Evolutionary conservation across 208 protist species (phyloP).

Genomic region (Strigomonas culicis): DNA sequence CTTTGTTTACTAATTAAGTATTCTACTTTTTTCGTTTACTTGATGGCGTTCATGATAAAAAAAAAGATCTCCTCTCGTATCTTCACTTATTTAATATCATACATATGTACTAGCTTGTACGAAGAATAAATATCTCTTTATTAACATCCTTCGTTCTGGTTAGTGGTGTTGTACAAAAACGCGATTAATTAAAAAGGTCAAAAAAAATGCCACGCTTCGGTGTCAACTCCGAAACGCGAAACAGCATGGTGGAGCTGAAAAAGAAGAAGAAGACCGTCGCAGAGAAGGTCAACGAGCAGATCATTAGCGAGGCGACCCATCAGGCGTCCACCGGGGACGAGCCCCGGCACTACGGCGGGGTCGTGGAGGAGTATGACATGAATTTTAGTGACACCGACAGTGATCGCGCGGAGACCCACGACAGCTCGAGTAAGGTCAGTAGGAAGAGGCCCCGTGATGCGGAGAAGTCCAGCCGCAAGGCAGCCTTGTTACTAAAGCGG

Average conservation of each 20-base stretch:
- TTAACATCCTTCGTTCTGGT: too few species aligned
- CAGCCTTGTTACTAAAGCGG: neutral
- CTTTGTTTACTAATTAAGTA: constrained; percentile 12
- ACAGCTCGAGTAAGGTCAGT: neutral
- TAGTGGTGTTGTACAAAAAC: too few species aligned
- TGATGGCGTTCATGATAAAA: too few species aligned
- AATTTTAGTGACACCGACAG: neutral
- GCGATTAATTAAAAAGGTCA: neutral
- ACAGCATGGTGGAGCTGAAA: constrained; percentile 31
- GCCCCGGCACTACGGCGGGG: constrained; percentile 36
- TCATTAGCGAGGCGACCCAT: constrained; percentile 22
- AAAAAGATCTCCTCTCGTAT: too few species aligned
- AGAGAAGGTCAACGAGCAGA: constrained; percentile 67
- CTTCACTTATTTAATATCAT: too few species aligned
- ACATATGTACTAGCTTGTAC: too few species aligned
- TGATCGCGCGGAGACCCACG: constrained; percentile 7
- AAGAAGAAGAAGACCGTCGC: constrained; percentile 56
- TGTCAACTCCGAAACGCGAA: constrained; percentile 11
- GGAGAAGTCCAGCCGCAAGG: too few species aligned
- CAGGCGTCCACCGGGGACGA: constrained; percentile 17
- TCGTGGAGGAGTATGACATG: constrained; percentile 8
- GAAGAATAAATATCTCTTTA: too few species aligned
- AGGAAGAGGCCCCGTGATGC: neutral
- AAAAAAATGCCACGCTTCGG: constrained; percentile 32
- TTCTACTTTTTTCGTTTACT: too few species aligned